Base-by-base conservation (phyloP, 2,329 filamentous ascomycete genomes). In the Aspergillus sp. region DNA sequence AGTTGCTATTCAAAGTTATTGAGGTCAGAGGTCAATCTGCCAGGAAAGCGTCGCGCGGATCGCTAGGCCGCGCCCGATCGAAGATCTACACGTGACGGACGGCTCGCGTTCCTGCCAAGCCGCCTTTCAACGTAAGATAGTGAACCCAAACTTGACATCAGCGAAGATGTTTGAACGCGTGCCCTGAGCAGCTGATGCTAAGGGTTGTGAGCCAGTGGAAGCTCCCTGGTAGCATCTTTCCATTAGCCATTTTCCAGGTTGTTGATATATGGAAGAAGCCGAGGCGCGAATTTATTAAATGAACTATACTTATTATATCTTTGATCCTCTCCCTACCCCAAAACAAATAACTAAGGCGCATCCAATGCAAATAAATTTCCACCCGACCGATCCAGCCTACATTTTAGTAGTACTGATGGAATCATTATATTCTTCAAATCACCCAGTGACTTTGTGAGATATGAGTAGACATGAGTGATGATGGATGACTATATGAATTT, bases 31-130 rank as follows among this genome's bases (percentile, higher is more conserved):
- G 15, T 17, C 27, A 32, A 25, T 49, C 21, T 23, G 44, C 21
- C 44, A 48, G 44, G 11, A 23, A 10, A 48, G 44, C 39, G 21
- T 54, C 39, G 52, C 50, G 21, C 52, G 52, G 25, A 30, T 54
- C 39, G 39, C 52, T 36, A 32, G 39, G 39, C 52, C 39, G 15
- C 51, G 10, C n/a, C 52, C 52, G 52, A 54, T 47, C 38, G 52
- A 21, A 47, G 39, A 54, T 54, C 47, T 44, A 23, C 56, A 58
- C 56, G 56, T 58, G 56, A 58, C 39, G 38, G 48, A 52, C 19
- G 38, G 48, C 21, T 38, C 56, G 48, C 48, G 52, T 54, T 27
- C 42, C 52, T 47, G 56, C 48, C 56, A 58, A 50, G 56, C 56
- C 27, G n/a, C 17, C 51, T 49, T n/a, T 8, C 15, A 5, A n/a